Evolutionary conservation across 2,329 filamentous ascomycete species (phyloP).

Genomic region (Penicillium sp.): DNA sequence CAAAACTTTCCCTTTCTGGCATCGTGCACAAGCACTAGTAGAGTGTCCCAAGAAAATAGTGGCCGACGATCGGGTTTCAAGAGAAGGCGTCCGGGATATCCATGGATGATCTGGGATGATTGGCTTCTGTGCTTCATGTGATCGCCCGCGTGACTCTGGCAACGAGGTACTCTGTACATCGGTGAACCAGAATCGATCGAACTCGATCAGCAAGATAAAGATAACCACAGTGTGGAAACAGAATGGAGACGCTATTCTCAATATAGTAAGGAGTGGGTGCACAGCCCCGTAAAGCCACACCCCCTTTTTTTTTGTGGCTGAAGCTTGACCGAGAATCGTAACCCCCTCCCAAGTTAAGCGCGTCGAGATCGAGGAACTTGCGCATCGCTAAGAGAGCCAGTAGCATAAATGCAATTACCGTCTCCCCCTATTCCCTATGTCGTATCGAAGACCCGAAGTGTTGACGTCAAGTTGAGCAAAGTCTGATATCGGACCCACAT

Average conservation of each 20-base stretch:
- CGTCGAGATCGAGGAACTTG: too few relatives aligned
- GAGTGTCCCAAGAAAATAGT: background rate
- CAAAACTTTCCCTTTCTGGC: background rate
- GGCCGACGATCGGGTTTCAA: background rate
- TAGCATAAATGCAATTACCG: background rate
- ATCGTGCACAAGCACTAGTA: background rate
- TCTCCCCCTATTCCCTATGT: background rate
- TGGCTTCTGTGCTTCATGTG: background rate
- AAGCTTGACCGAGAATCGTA: background rate
- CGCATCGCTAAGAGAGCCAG: background rate
- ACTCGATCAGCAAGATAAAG: background rate
- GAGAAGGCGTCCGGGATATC: background rate
- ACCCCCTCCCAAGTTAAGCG: background rate
- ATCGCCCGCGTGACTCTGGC: background rate
- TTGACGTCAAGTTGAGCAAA: constrained; percentile 17
- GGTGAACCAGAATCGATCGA: background rate
- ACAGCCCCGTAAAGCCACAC: constrained; percentile 7
- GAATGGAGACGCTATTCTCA: background rate
- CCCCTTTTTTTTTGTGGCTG: background rate
- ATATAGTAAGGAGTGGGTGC: background rate
- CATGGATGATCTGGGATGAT: background rate
- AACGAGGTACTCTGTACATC: background rate
- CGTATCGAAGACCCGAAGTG: background rate
- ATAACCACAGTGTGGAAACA: background rate
- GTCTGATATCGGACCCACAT: constrained; percentile 5